These are phyloP conservation scores for Nigrospora osmanthi DNA, from an alignment of 2,329 filamentous ascomycete species.

Conservation along the genomic window DNA sequence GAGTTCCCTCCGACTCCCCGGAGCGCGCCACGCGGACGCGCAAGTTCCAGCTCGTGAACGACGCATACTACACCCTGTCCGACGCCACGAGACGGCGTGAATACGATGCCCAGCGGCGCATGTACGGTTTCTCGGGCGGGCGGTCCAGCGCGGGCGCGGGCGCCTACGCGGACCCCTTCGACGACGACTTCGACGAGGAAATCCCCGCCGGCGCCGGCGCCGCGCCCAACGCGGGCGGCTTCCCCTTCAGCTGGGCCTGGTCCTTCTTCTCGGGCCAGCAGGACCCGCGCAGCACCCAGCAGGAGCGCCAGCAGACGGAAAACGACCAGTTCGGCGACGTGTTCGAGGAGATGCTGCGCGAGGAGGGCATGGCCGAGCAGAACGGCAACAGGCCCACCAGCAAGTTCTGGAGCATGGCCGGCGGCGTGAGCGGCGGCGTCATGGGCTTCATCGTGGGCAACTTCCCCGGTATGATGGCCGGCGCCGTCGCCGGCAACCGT, in stretches of 20 bases:
- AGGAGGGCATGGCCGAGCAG: conserved; percentile 75
- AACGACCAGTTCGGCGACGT: conserved; percentile 81
- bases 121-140: conserved; percentile 37
- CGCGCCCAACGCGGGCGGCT: conserved; percentile 21
- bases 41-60: conserved; percentile 86
- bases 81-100: conserved; percentile 70
- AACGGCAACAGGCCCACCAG: conserved; percentile 45
- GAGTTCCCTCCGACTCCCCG: conserved; percentile 74
- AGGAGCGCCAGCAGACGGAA: conserved; percentile 47
- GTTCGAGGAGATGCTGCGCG: conserved; percentile 84
- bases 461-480: conserved; percentile 79
- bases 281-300: conserved; percentile 25
- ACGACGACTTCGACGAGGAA: conserved; percentile 32
- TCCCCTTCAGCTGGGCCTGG: conserved; percentile 72
- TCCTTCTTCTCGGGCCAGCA: conserved; percentile 41
- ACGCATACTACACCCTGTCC: conserved; percentile 87
- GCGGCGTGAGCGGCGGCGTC: conserved; percentile 78
- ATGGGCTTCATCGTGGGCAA: conserved; percentile 95
- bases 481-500: conserved; percentile 85
- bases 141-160: conserved; percentile 27
- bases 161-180: conserved; percentile 35
- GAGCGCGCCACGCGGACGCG: conserved; percentile 76
- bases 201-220: conserved; percentile 32
- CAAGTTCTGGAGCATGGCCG: conserved; percentile 81
- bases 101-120: conserved; percentile 68